Percentiles rank a stretch among this genome's conserved stretches.
Conservation (phyloP, 2,329 filamentous ascomycete species). For the Ceratocystis ficicola region DNA sequence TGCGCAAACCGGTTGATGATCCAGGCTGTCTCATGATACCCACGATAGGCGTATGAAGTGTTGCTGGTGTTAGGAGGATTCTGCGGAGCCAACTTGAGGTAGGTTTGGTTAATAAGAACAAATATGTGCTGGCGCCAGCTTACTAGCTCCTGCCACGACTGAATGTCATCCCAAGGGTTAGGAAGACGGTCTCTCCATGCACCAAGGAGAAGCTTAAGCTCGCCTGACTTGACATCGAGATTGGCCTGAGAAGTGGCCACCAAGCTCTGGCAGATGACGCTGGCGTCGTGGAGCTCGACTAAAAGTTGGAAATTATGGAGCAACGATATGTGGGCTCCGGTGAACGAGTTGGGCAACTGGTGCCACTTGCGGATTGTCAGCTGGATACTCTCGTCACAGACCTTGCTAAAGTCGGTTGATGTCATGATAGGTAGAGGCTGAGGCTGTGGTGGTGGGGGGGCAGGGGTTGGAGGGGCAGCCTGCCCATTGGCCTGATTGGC, state of each 20-base stretch:
- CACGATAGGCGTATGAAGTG: constrained; percentile 89
- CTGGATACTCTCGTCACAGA: constrained; percentile 95
- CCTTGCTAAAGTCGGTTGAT: constrained; percentile 67
- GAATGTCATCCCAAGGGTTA: constrained; percentile 99
- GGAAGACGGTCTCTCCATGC: constrained; percentile 93
- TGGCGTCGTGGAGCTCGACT: constrained; percentile 94
- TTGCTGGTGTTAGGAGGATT: constrained; percentile 66
- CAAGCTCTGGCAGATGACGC: constrained; percentile 86
- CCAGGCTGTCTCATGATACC: constrained; percentile 98
- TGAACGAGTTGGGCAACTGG: constrained; percentile 85
- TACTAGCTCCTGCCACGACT: constrained; percentile 97
- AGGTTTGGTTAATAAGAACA: constrained; percentile 88
- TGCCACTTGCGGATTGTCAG: constrained; percentile 97
- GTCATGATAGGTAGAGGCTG: constrained; percentile 20
- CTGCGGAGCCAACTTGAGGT: constrained; percentile 70
- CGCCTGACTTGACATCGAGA: constrained; percentile 84
- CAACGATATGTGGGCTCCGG: constrained; percentile 87
- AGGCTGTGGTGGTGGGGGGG: neutral
- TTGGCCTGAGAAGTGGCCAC: constrained; percentile 73
- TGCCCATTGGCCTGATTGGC: constrained; percentile 17
- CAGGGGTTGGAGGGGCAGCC: constrained; percentile 3
- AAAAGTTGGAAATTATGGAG: constrained; percentile 96
- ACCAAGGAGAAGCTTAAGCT: constrained; percentile 83
- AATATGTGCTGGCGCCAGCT: constrained; percentile 99
- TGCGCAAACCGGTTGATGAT: constrained; percentile 99